These are phyloP conservation scores for Pichia sp. DNA, from an alignment of 1,139 yeast species.

Conservation along the genomic window DNA sequence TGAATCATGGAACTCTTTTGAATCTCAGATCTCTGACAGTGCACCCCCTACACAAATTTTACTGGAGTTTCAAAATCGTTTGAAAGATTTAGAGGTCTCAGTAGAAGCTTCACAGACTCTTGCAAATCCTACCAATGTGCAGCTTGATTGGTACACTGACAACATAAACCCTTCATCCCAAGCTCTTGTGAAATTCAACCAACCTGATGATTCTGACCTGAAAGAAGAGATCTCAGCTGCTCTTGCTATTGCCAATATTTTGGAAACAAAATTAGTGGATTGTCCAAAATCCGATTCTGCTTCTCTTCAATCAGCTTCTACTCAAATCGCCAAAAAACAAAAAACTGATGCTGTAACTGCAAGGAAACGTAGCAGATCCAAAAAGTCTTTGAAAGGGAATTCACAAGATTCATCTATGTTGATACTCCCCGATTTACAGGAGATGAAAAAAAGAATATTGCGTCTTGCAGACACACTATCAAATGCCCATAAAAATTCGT, in stretches of 20 bases:
- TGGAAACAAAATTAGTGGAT: neutral
- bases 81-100: neutral
- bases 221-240: neutral
- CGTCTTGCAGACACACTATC: neutral
- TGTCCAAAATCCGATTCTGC: neutral
- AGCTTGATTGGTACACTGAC: neutral
- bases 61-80: neutral
- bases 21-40: neutral
- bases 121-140: neutral
- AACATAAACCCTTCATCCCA: neutral
- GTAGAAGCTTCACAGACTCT: neutral
- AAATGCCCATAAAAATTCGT: neutral
- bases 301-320: neutral
- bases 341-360: neutral
- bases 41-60: neutral
- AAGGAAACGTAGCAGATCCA: neutral
- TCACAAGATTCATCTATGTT: neutral
- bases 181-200: too few relatives aligned
- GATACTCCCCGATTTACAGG: neutral
- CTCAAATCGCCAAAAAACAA: neutral
- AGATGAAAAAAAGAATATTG: neutral
- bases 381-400: neutral
- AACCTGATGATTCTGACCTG: too few relatives aligned
- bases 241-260: neutral
- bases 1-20: neutral